Base-by-base conservation (phyloP, 768 basidiomycete genomes). In the Cyclocybe cylindracea region DNA sequence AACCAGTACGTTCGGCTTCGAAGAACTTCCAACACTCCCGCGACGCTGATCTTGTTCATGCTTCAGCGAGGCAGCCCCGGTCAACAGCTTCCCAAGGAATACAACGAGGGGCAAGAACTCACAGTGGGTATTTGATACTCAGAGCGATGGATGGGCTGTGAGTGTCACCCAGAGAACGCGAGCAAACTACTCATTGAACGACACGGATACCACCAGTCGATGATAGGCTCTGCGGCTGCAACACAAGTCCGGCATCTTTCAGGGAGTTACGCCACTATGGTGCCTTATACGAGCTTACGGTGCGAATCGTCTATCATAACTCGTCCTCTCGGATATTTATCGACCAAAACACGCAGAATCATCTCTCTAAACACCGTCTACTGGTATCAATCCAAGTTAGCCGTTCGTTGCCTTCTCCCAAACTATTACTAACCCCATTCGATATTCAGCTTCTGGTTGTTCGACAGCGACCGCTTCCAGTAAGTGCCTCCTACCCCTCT, bases 341-440 rank as follows among this genome's bases (percentile, higher is more conserved):
- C 8, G 56, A 41, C 8, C 18, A 34, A 14, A 16, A 42, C 24
- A n/a, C 19, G 44, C 60, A 81, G 77, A 11, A 77, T 85, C 39
- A 75, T 85, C 38, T 82, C 82, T 1, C 51, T 85, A 50, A 84
- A 84, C 54, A 78, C 78, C 8, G 71, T 77, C 6, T 84, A 80
- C 54, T 82, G 81, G 80, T 83, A 83, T 60, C 80, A 77, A 57
- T 66, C 67, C 56, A 83, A 80, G 81, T 80, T 57, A 51, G 70
- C 3, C n/a, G 10, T 38, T 46, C 13, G 33, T 33, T 35, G 11
- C 14, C 29, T 9, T n/a, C 8, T 0, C 19, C 8, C n/a, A 10
- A 18, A 9, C 2, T 31, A 10, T 32, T 24, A 2, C 24, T 24
- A 2, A 24, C 24, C 24, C 3, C 46, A 42, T 31, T 41, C 18